Evolutionary conservation across 2,329 filamentous ascomycete genomes (phyloP).

Genomic region (Graphiopsis chlorocephala): DNA sequence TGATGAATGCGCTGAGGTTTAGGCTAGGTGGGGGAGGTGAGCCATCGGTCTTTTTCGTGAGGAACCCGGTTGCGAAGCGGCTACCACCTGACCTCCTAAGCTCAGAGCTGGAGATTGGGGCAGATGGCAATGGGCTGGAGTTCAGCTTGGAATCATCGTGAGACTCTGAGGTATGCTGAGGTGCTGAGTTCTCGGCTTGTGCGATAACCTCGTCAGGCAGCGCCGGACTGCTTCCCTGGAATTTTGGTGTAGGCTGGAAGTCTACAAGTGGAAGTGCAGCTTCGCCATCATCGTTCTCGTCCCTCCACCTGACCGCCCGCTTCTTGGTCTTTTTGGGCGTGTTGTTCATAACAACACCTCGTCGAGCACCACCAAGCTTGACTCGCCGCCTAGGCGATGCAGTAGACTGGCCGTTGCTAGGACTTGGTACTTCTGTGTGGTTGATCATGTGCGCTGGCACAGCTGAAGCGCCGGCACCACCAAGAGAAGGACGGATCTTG

Average conservation of each 20-base stretch:
- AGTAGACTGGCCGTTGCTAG: slow-evolving; percentile 49
- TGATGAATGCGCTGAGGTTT: slow-evolving; percentile 58
- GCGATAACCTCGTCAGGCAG: slow-evolving; percentile 43
- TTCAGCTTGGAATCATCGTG: slow-evolving; percentile 29
- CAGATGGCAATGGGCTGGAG: slow-evolving; percentile 57
- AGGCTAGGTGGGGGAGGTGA: slow-evolving; percentile 55
- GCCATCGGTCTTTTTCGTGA: slow-evolving; percentile 63
- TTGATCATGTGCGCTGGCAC: slow-evolving; percentile 27
- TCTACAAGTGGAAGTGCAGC: slow-evolving; percentile 60
- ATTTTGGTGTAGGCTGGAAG: slow-evolving; percentile 83
- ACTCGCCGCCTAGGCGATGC: slow-evolving; percentile 73
- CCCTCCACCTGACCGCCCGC: slow-evolving; percentile 84
- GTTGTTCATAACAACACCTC: slow-evolving; percentile 59
- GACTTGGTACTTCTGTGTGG: slow-evolving; percentile 24
- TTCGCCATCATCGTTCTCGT: slow-evolving; percentile 81
- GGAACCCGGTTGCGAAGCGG: slow-evolving; percentile 84
- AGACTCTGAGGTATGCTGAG: neutral
- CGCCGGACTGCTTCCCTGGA: slow-evolving; percentile 48
- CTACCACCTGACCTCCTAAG: slow-evolving; percentile 48
- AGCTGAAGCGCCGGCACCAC: slow-evolving; percentile 16
- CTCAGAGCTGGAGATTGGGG: slow-evolving; percentile 58
- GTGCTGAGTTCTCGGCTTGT: slow-evolving; percentile 19
- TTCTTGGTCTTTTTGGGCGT: slow-evolving; percentile 74
- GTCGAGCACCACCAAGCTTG: slow-evolving; percentile 62
- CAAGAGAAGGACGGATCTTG: slow-evolving; percentile 37